Conservation (phyloP, 2,329 filamentous ascomycete species). For the Arthrobotrys sphaeroides region DNA sequence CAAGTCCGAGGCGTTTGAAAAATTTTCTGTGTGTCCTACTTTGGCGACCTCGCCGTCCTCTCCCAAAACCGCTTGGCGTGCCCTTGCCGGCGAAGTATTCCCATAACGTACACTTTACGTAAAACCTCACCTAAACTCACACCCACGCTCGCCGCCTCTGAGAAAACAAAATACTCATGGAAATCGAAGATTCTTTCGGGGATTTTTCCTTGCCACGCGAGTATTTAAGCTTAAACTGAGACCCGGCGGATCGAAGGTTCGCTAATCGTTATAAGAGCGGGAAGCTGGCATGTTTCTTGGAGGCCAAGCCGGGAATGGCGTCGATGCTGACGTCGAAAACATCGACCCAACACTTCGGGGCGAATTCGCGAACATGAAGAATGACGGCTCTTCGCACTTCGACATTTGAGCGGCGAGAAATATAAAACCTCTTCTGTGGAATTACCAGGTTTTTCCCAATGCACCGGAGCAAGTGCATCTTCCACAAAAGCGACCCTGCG, state of each 20-base stretch:
- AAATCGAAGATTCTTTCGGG: constrained; percentile 6
- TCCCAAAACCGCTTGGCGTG: constrained; percentile 26
- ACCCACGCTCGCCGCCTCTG: constrained; percentile 22
- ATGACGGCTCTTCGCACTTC: background rate
- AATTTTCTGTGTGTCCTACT: constrained; percentile 24
- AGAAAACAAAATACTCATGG: background rate
- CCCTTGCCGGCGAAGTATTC: constrained; percentile 27
- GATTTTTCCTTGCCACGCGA: constrained; percentile 24
- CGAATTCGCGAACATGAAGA: constrained; percentile 1
- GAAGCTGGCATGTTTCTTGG: constrained; percentile 8
- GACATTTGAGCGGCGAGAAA: background rate
- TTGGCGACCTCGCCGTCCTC: constrained; percentile 22
- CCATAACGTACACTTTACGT: constrained; percentile 53
- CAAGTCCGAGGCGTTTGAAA: background rate
- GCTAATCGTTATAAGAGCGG: constrained; percentile 34
- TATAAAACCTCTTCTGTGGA: background rate
- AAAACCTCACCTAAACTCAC: constrained; percentile 44
- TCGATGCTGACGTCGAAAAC: constrained; percentile 16
- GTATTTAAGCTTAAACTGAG: constrained; percentile 40
- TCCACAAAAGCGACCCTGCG: background rate
- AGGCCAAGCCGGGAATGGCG: constrained; percentile 43
- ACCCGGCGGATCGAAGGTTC: constrained; percentile 23
- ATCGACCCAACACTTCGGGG: constrained; percentile 14
- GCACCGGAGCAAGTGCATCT: background rate
- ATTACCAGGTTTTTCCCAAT: background rate